Percentiles rank a stretch among this genome's conserved stretches.
These are phyloP conservation scores for Lentinula detonsa DNA, from an alignment of 768 basidiomycete species.

Conservation along the genomic window DNA sequence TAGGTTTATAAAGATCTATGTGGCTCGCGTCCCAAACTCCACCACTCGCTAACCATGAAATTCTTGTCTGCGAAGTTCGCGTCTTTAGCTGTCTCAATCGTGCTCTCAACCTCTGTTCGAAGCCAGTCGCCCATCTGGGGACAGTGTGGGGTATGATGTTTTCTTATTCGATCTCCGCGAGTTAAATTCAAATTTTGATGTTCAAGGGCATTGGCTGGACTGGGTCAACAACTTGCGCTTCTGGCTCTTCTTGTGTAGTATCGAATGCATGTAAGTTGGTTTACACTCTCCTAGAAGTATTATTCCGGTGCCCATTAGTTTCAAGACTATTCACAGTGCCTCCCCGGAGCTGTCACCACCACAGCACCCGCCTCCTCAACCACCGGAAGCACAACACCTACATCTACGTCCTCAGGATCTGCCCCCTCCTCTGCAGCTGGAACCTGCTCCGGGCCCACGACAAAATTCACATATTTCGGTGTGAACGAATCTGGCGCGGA, in stretches of 20 bases:
- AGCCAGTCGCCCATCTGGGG: constrained; percentile 38
- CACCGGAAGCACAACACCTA: constrained; percentile 7
- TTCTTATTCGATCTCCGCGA: neutral
- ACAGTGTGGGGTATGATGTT: constrained; percentile 42
- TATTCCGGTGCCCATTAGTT: neutral
- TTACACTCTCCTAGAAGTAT: neutral
- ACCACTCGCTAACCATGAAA: neutral
- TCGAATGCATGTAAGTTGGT: constrained; percentile 33
- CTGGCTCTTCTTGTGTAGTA: constrained; percentile 34
- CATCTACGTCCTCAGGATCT: constrained; percentile 21
- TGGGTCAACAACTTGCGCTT: constrained; percentile 40
- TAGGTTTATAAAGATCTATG: neutral
- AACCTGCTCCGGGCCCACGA: constrained; percentile 31
- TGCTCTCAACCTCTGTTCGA: constrained; percentile 20
- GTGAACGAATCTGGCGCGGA: constrained; percentile 61
- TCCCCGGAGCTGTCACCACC: constrained; percentile 24
- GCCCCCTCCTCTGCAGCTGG: constrained; percentile 17
- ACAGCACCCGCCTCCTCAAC: constrained; percentile 20
- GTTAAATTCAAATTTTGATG: constrained; percentile 6
- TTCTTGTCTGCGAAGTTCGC: constrained; percentile 20
- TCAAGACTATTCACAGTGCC: constrained; percentile 44
- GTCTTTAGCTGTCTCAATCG: constrained; percentile 25
- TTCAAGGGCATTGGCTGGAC: constrained; percentile 32
- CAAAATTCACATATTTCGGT: constrained; percentile 59
- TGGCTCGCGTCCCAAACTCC: neutral